Evolutionary conservation across 2,329 filamentous ascomycete genomes (phyloP).

Genomic region (Penicillium sp.): DNA sequence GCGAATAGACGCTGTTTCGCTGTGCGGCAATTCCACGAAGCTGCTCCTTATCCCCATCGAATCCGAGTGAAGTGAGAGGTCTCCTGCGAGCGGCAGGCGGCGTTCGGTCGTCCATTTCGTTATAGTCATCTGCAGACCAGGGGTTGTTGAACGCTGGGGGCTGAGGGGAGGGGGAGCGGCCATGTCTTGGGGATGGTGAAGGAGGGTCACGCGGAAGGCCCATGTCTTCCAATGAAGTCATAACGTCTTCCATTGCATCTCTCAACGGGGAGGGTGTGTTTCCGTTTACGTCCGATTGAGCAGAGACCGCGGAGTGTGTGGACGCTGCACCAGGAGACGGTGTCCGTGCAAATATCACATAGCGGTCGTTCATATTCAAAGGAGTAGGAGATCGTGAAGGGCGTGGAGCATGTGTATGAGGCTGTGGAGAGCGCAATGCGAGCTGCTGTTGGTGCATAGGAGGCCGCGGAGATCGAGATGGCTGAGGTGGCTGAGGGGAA

Average conservation of each 20-base stretch:
- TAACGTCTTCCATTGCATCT: slow-evolving; percentile 97
- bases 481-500: slow-evolving; percentile 12
- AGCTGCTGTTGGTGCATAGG: slow-evolving; percentile 15
- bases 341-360: slow-evolving; percentile 43
- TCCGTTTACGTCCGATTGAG: slow-evolving; percentile 63
- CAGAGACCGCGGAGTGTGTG: slow-evolving; percentile 21
- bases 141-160: slow-evolving; percentile 61
- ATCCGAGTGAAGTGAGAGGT: slow-evolving; percentile 74
- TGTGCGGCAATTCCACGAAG: slow-evolving; percentile 61
- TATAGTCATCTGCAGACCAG: slow-evolving; percentile 91
- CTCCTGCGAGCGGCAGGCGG: slow-evolving; percentile 47
- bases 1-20: slow-evolving; percentile 43
- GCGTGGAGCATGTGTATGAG: slow-evolving; percentile 13
- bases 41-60: slow-evolving; percentile 55
- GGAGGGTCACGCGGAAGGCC: slow-evolving; percentile 60
- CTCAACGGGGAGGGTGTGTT: slow-evolving; percentile 88
- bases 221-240: slow-evolving; percentile 90
- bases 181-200: slow-evolving; percentile 35
- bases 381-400: slow-evolving; percentile 35
- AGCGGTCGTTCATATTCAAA: slow-evolving; percentile 46
- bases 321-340: slow-evolving; percentile 50
- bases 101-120: slow-evolving; percentile 46
- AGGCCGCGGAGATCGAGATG: slow-evolving; percentile 18
- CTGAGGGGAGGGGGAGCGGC: slow-evolving; percentile 50
- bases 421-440: slow-evolving; percentile 17